A percentile compares a stretch with the other conserved stretches of the same genome.
Conservation (phyloP, 306 rosid genomes). For the Quercus cerris region DNA sequence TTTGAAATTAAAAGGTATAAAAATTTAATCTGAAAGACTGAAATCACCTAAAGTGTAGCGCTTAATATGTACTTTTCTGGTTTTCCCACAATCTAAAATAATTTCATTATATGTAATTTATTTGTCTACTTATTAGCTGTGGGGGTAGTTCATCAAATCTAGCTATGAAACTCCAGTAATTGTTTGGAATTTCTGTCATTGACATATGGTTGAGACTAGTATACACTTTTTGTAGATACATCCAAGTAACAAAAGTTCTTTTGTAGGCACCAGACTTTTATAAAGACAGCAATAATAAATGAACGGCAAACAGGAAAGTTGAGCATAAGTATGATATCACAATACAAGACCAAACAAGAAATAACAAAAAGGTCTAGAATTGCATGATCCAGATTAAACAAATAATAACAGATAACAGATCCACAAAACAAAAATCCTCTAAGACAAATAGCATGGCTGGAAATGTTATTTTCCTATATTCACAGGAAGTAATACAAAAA, state of each 20-base stretch:
- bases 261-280: background rate
- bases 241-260: background rate
- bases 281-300: background rate
- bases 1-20: too few relatives aligned
- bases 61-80: too few relatives aligned
- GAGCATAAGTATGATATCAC: background rate
- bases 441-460: background rate
- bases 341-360: background rate
- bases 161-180: background rate
- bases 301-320: background rate
- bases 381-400: background rate
- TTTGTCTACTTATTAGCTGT: background rate
- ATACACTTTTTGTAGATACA: background rate
- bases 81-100: background rate
- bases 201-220: background rate
- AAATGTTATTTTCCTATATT: background rate
- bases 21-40: too few relatives aligned
- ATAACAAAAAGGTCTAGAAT: background rate
- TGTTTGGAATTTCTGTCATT: background rate
- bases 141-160: background rate
- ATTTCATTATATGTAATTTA: background rate
- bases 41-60: too few relatives aligned
- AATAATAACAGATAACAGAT: background rate
- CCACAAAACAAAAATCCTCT: background rate
- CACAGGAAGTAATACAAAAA: background rate